Conservation (phyloP, 192 early-diverging fungal genomes). For the Neocallimastix lanati region DNA sequence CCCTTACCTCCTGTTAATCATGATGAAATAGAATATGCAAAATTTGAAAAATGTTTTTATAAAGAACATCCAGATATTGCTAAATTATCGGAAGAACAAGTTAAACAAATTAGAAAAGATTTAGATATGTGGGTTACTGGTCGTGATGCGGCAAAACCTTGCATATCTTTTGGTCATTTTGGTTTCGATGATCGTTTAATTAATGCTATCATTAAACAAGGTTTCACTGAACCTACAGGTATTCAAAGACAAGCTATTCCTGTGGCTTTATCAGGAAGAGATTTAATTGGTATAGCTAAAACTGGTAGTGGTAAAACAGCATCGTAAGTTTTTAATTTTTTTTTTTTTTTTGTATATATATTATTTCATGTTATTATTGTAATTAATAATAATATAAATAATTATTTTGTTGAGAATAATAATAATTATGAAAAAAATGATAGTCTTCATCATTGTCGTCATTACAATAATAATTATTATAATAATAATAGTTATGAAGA, state of each 20-base stretch:
- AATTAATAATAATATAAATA: too few species aligned
- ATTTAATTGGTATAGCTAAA: constrained; percentile 68
- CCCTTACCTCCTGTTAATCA: constrained; percentile 50
- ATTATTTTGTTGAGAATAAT: too few species aligned
- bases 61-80: constrained; percentile 62
- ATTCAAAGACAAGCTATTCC: constrained; percentile 67
- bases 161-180: constrained; percentile 72
- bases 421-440: too few species aligned
- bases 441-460: too few species aligned
- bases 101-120: constrained; percentile 28
- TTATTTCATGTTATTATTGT: too few species aligned
- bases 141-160: constrained; percentile 39
- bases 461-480: too few species aligned
- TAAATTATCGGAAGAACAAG: constrained; percentile 28
- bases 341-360: too few species aligned
- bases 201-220: constrained; percentile 33
- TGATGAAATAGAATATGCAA: constrained; percentile 35
- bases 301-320: constrained; percentile 79
- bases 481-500: too few species aligned
- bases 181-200: constrained; percentile 55
- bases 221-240: constrained; percentile 50
- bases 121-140: constrained; percentile 51
- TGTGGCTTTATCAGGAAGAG: constrained; percentile 54
- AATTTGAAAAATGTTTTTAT: constrained; percentile 60
- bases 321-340: constrained; percentile 15